Conservation (phyloP, 2,329 filamentous ascomycete genomes). For the Colletotrichum sp. region DNA sequence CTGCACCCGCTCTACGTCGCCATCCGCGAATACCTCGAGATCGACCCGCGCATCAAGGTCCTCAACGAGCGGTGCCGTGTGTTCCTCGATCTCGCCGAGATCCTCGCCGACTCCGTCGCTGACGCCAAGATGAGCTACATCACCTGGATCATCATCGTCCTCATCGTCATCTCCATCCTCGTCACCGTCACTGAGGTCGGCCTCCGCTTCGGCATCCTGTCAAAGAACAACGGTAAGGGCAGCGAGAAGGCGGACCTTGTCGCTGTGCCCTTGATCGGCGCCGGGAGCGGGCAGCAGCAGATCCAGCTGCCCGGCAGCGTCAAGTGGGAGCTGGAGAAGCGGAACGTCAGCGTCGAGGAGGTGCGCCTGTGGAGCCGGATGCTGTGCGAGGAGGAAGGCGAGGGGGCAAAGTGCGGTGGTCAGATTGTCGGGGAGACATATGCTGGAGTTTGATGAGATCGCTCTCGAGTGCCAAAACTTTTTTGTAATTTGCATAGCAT, state of each 20-base stretch:
- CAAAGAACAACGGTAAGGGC: constrained; percentile 35
- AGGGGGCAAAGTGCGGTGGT: constrained; percentile 18
- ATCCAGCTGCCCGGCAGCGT: constrained; percentile 1
- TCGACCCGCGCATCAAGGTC: constrained; percentile 93
- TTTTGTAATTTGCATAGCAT: constrained; percentile 13
- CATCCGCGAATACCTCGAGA: constrained; percentile 96
- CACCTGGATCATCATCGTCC: constrained; percentile 97
- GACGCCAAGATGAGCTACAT: constrained; percentile 96
- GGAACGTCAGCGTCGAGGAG: constrained; percentile 24
- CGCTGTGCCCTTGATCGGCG: neutral
- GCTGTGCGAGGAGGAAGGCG: constrained; percentile 24
- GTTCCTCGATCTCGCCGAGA: constrained; percentile 95
- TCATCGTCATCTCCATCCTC: constrained; percentile 89
- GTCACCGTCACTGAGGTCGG: constrained; percentile 91
- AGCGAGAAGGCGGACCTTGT: neutral
- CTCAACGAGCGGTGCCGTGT: constrained; percentile 97
- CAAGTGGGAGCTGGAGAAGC: constrained; percentile 18
- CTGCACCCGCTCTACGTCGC: constrained; percentile 93
- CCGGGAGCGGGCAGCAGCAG: neutral
- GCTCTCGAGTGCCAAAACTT: neutral
- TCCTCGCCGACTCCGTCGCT: constrained; percentile 88
- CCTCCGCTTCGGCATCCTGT: constrained; percentile 80
- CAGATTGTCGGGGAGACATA: constrained; percentile 20
- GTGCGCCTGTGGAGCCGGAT: constrained; percentile 26
- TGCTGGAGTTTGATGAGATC: constrained; percentile 9